Percentiles rank a stretch among this genome's conserved stretches.
These are phyloP conservation scores for Calocybe cyanea DNA, from an alignment of 768 basidiomycete species.

Conservation along the genomic window DNA sequence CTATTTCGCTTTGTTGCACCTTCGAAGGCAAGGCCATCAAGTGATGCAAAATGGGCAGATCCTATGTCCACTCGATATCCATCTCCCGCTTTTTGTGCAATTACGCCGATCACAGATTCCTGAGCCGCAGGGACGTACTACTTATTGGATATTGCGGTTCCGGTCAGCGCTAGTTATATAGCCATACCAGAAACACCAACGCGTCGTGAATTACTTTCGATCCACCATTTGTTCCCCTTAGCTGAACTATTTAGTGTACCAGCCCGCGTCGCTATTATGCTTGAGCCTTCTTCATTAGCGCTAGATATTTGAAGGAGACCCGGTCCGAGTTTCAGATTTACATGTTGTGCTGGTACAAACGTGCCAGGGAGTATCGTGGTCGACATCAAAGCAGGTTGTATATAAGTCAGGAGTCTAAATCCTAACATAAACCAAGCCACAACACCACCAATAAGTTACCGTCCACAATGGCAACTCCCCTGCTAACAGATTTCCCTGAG, in stretches of 20 bases:
- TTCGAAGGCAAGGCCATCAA: slow-evolving; percentile 94
- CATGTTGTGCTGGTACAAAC: slow-evolving; percentile 64
- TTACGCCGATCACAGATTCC: slow-evolving; percentile 84
- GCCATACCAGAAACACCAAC: slow-evolving; percentile 43
- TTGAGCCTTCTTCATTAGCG: slow-evolving; percentile 25
- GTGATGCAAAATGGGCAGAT: slow-evolving; percentile 73
- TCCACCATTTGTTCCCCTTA: slow-evolving; percentile 82
- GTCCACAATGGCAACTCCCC: slow-evolving; percentile 35
- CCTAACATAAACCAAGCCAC: slow-evolving; percentile 10
- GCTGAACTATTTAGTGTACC: slow-evolving; percentile 66
- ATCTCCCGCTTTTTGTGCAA: slow-evolving; percentile 80
- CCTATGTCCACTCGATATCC: slow-evolving; percentile 95
- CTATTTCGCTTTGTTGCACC: slow-evolving; percentile 92
- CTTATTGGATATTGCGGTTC: neutral
- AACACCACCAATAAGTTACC: neutral
- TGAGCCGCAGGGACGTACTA: slow-evolving; percentile 91
- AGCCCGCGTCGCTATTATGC: slow-evolving; percentile 59
- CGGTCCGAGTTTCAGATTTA: slow-evolving; percentile 84
- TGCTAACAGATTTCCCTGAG: slow-evolving; percentile 68
- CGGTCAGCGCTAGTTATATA: slow-evolving; percentile 3
- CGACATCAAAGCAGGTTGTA: slow-evolving; percentile 36
- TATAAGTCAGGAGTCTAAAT: slow-evolving; percentile 7
- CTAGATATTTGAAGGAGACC: slow-evolving; percentile 57
- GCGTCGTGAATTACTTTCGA: slow-evolving; percentile 81
- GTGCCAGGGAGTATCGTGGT: slow-evolving; percentile 80